Conservation (phyloP, 768 basidiomycete genomes). For the Thelephora aurantiotincta region DNA sequence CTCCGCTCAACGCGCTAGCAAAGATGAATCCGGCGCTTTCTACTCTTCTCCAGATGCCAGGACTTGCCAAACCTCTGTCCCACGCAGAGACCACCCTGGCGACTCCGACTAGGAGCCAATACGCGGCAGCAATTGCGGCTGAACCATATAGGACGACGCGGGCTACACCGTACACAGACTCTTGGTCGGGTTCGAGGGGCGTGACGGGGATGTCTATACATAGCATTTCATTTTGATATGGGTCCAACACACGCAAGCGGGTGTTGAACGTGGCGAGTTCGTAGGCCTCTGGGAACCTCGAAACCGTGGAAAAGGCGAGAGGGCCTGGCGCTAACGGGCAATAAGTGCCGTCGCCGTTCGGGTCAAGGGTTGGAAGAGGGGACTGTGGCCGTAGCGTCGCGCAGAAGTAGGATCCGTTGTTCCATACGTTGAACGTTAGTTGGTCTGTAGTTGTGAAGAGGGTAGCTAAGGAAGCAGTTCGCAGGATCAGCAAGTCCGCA, state of each 20-base stretch:
- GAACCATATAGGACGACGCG: conserved; percentile 59
- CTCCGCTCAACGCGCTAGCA: conserved; percentile 88
- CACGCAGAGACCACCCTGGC: conserved; percentile 79
- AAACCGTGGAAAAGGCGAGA: conserved; percentile 67
- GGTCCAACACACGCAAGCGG: conserved; percentile 79
- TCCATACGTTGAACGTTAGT: conserved; percentile 63
- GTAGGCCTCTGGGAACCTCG: conserved; percentile 50
- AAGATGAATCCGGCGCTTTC: conserved; percentile 82
- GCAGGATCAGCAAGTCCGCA: not conserved
- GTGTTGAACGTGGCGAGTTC: conserved; percentile 77
- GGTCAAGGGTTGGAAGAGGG: conserved; percentile 25
- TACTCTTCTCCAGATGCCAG: conserved; percentile 53
- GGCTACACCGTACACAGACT: conserved; percentile 51
- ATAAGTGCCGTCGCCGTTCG: conserved; percentile 25
- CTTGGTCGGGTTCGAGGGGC: conserved; percentile 48
- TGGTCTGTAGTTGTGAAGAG: conserved; percentile 75
- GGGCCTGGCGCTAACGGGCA: conserved; percentile 74
- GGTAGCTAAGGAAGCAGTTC: conserved; percentile 37
- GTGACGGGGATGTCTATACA: conserved; percentile 74
- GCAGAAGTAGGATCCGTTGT: conserved; percentile 67
- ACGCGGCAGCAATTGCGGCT: conserved; percentile 60
- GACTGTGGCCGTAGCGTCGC: conserved; percentile 65
- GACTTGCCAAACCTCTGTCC: conserved; percentile 52
- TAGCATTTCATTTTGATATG: conserved; percentile 64
- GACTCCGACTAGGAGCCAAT: conserved; percentile 70